Conservation (phyloP, 164 flowering plant species). For the Amborella trichopoda region DNA sequence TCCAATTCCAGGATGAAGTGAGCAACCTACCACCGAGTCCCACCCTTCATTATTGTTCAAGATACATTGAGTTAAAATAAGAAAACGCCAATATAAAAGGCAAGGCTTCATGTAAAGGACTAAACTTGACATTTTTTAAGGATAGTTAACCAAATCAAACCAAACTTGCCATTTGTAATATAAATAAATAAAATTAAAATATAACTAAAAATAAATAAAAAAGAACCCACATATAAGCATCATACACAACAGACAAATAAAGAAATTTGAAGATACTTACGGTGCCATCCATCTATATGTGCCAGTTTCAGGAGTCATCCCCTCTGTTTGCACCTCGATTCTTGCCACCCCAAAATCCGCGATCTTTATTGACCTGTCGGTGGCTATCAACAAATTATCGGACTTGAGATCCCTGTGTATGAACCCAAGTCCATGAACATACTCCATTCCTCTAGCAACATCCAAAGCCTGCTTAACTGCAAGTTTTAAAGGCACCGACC, state of each 20-base stretch:
- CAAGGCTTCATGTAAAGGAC: too few relatives aligned
- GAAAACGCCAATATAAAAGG: too few relatives aligned
- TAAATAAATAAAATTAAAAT: too few relatives aligned
- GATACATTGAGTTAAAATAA: too few relatives aligned
- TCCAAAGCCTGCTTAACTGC: constrained; percentile 69
- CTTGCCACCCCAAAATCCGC: constrained; percentile 79
- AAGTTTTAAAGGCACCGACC: constrained; percentile 46
- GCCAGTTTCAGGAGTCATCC: constrained; percentile 77
- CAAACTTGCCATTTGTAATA: too few relatives aligned
- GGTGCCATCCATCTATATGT: constrained; percentile 87
- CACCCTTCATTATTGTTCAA: too few relatives aligned
- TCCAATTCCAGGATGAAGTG: too few relatives aligned
- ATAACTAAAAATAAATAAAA: too few relatives aligned
- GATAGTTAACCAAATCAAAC: too few relatives aligned
- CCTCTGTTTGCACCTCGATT: constrained; percentile 69
- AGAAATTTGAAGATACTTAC: constrained; percentile 26
- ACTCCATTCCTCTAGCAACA: constrained; percentile 72
- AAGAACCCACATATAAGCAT: too few relatives aligned
- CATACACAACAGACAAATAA: not conserved
- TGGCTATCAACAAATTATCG: constrained; percentile 46
- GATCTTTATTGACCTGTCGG: constrained; percentile 51
- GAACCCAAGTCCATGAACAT: constrained; percentile 52
- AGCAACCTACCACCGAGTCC: too few relatives aligned
- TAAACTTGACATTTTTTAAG: too few relatives aligned
- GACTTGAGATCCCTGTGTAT: constrained; percentile 65